These are phyloP conservation scores for Selaginella moellendorffii DNA, from an alignment of 75 land plant genomes.

Conservation along the genomic window DNA sequence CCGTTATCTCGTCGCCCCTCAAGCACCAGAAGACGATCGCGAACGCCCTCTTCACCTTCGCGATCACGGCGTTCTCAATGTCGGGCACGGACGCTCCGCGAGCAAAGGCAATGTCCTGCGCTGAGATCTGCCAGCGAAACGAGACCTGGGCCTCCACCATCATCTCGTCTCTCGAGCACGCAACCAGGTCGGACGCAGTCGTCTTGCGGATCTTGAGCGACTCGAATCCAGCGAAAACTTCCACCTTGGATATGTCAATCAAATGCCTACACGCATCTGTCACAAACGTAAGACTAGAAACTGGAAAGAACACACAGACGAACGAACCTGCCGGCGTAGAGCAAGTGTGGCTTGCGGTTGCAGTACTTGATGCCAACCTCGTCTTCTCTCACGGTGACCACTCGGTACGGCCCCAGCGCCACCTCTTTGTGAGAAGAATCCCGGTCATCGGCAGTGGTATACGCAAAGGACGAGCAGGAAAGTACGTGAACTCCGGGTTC, in stretches of 20 bases:
- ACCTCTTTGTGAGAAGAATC: constrained; percentile 3
- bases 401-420: constrained; percentile 10
- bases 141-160: background rate
- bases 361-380: constrained; percentile 13
- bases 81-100: constrained; percentile 8
- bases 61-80: constrained; percentile 6
- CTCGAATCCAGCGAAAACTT: constrained; percentile 13
- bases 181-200: background rate
- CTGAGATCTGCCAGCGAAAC: constrained; percentile 8
- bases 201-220: constrained; percentile 5
- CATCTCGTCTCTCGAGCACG: constrained; percentile 2
- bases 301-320: background rate
- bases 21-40: background rate
- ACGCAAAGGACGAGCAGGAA: background rate
- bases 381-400: constrained; percentile 2
- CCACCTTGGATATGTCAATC: constrained; percentile 10
- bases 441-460: constrained; percentile 10
- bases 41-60: background rate
- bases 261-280: constrained; percentile 8
- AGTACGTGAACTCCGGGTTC: constrained; percentile 7
- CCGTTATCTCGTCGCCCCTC: background rate
- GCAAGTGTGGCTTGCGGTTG: constrained; percentile 10
- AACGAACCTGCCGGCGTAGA: constrained; percentile 11
- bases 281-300: background rate
- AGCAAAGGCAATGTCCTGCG: constrained; percentile 8